phyloP scores from a whole-genome alignment of 441 rosid genomes.

The Hura crepitans region DNA sequence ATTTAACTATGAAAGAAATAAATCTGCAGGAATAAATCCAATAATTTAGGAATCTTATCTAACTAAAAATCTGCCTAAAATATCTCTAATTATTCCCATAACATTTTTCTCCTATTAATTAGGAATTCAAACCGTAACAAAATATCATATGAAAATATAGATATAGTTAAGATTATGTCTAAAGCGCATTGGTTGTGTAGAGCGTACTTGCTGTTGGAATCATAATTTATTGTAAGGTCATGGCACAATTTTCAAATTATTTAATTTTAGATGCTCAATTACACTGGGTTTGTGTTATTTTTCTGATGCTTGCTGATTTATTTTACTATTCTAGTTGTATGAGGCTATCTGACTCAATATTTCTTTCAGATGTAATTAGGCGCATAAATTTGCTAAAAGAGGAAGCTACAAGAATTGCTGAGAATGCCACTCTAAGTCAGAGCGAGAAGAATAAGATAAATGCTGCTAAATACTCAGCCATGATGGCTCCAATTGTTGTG shows the following conservation, averaged over 20 bases:
- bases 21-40: too few species aligned
- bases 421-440: conserved; percentile 81
- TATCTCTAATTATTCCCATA: too few species aligned
- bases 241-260: not conserved
- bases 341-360: conserved; percentile 21
- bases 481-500: conserved; percentile 97
- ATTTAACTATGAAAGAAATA: too few species aligned
- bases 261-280: not conserved
- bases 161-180: not conserved
- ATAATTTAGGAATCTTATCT: too few species aligned
- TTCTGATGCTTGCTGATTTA: not conserved
- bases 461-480: conserved; percentile 93
- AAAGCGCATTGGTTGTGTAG: not conserved
- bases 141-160: not conserved
- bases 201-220: conserved; percentile 4
- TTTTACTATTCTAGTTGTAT: not conserved
- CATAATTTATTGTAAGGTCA: conserved; percentile 9
- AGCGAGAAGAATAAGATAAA: conserved; percentile 88
- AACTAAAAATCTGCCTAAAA: too few species aligned
- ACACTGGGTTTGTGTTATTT: not conserved
- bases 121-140: too few species aligned
- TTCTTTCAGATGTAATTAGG: conserved; percentile 78
- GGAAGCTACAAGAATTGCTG: conserved; percentile 89
- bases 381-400: conserved; percentile 87
- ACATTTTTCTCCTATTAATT: too few species aligned